phyloP scores from a whole-genome alignment of 306 rosid species.

The Quercus bicolor region DNA sequence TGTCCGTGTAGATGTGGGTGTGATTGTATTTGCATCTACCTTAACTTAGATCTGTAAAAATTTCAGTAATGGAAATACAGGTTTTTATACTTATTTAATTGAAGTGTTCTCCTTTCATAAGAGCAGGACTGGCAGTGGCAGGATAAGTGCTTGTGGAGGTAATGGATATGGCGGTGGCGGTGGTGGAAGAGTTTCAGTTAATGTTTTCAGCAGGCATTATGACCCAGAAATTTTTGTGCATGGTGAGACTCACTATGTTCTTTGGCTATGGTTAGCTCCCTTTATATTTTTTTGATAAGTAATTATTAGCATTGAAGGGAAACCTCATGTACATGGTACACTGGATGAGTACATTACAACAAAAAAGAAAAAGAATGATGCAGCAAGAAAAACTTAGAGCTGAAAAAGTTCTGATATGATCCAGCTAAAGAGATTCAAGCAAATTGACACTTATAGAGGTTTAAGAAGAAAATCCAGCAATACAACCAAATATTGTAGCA shows the following conservation, averaged over 20 bases:
- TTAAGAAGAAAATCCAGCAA: too few species aligned
- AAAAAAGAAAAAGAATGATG: too few species aligned
- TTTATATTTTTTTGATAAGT: not conserved
- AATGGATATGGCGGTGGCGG: slow-evolving; percentile 63
- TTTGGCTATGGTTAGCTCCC: not conserved
- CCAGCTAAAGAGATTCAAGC: too few species aligned
- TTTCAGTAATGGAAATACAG: not conserved
- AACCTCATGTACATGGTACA: too few species aligned
- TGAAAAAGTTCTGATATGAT: too few species aligned
- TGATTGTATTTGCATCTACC: not conserved
- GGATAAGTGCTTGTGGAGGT: slow-evolving; percentile 63
- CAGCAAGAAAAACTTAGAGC: too few species aligned
- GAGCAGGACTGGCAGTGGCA: slow-evolving; percentile 62
- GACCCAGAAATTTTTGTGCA: slow-evolving; percentile 51
- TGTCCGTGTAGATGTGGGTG: not conserved
- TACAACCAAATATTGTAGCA: too few species aligned
- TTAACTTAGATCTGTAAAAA: not conserved
- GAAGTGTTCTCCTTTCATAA: slow-evolving; percentile 13
- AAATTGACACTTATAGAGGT: too few species aligned
- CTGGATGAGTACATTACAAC: too few species aligned
- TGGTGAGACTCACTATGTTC: slow-evolving; percentile 34
- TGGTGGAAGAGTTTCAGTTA: slow-evolving; percentile 63
- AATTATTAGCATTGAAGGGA: too few species aligned
- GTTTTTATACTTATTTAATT: not conserved
- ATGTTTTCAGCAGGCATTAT: slow-evolving; percentile 62